These are phyloP conservation scores for Triticum monococcum DNA, from an alignment of 176 grass and related monocot genomes.

Conservation along the genomic window DNA sequence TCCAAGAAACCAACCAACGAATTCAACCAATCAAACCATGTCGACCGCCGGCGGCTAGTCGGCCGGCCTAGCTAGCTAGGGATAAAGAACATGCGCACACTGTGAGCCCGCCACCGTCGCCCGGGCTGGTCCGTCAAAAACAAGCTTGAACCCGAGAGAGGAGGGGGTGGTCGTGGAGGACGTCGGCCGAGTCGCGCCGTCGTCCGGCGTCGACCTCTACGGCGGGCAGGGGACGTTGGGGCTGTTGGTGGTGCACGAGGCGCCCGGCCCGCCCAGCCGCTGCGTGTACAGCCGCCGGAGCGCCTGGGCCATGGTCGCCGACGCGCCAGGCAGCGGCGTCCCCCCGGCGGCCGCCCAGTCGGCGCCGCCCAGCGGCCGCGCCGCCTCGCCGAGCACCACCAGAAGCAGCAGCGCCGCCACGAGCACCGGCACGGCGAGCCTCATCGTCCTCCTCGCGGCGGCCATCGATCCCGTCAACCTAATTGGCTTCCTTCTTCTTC, in stretches of 20 bases:
- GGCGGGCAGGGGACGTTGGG: slow-evolving; percentile 48
- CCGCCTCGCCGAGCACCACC: slow-evolving; percentile 15
- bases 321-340: neutral
- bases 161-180: neutral
- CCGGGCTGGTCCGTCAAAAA: neutral
- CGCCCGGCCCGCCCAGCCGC: slow-evolving; percentile 32
- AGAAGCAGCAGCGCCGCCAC: slow-evolving; percentile 14
- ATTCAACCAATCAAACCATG: neutral
- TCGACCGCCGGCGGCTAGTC: neutral
- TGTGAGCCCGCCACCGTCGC: neutral
- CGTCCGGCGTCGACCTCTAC: neutral
- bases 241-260: slow-evolving; percentile 48
- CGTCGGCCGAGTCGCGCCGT: neutral
- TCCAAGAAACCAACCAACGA: neutral
- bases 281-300: slow-evolving; percentile 47
- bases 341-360: slow-evolving; percentile 1
- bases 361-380: slow-evolving; percentile 31
- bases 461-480: neutral
- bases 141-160: neutral
- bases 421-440: neutral
- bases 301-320: slow-evolving; percentile 26
- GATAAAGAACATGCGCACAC: neutral
- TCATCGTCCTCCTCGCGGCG: neutral
- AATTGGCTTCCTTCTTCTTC: neutral
- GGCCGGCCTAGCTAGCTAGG: neutral